Base-by-base conservation (phyloP, 306 rosid genomes). In the Prunus padus region DNA sequence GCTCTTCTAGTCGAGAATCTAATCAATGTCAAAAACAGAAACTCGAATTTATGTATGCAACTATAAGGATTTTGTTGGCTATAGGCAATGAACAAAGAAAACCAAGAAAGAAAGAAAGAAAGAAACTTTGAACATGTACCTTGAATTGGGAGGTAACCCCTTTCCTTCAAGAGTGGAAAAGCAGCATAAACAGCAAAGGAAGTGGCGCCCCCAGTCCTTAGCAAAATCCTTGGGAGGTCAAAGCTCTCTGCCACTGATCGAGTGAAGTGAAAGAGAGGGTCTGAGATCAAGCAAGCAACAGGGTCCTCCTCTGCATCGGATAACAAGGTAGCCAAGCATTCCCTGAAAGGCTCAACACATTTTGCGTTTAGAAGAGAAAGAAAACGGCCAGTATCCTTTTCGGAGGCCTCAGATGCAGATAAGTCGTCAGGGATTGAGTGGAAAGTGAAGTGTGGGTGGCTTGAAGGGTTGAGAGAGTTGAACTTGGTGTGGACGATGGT, bases 241-340 rank as follows among this genome's bases (percentile, higher is more conserved):
- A 87, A 42, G 65, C 10, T 79, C 33, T 73, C 51, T 0, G 90
- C 86, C 54, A 87, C 83, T 0, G 11, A 74, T 65, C 74, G 88
- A 52, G 82, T 46, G 81, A 82, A 87, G 46, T 76, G 31, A 67
- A 69, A 82, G 4, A 78, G 0, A 42, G 82, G 74, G 68, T 87
- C 95, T 12, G 87, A 80, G 42, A 89, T 74, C 42, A 89, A 69
- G 51, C 90, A 89, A 57, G 83, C 82, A 11, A 80, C n/a, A 15
- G 13, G 86, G 83, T 42, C 52, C 84, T 60, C 28, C 23, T 44
- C 30, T 0, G 0, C 54, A 5, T 68, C 75, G 5, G 68, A 73
- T 3, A 85, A 20, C 67, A 88, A 10, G 65, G 82, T 79, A 4
- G 18, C 33, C 69, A 89, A 30, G 55, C 77, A 82, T 0, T 82